Conservation (phyloP, 352 stramenopile genomes). For the Stramenopiles sp. region DNA sequence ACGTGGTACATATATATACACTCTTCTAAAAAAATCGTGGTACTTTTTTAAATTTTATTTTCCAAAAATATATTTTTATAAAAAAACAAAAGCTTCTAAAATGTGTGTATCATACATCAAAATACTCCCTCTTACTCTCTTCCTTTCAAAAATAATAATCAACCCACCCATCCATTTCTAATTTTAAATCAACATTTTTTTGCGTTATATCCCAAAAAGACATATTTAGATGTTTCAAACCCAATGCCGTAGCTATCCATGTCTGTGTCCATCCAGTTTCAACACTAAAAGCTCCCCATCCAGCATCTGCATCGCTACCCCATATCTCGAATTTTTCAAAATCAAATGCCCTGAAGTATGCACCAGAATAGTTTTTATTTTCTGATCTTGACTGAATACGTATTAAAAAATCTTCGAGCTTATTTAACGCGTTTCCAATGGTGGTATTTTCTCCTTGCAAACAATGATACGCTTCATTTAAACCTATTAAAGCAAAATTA, state of each 20-base stretch:
- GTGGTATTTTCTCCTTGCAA: background rate
- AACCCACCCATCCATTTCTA: background rate
- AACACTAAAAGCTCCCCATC: background rate
- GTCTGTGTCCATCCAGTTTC: background rate
- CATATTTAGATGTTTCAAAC: background rate
- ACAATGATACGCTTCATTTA: background rate
- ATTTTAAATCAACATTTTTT: background rate
- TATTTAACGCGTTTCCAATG: background rate
- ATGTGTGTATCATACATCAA: too few relatives aligned
- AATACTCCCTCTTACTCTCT: too few relatives aligned
- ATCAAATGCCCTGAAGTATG: background rate
- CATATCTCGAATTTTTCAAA: background rate
- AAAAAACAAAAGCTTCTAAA: too few relatives aligned
- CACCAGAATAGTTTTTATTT: background rate
- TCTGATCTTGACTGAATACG: background rate
- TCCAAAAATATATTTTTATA: too few relatives aligned
- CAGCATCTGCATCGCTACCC: background rate
- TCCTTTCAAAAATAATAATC: background rate
- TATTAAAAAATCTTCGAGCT: background rate
- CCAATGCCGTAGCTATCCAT: background rate
- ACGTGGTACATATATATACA: too few relatives aligned
- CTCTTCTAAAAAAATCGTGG: too few relatives aligned
- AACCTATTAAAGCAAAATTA: background rate
- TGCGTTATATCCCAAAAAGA: background rate
- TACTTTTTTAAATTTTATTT: too few relatives aligned